Evolutionary conservation across 768 basidiomycete genomes (phyloP).

Genomic region (Lactarius quietus): DNA sequence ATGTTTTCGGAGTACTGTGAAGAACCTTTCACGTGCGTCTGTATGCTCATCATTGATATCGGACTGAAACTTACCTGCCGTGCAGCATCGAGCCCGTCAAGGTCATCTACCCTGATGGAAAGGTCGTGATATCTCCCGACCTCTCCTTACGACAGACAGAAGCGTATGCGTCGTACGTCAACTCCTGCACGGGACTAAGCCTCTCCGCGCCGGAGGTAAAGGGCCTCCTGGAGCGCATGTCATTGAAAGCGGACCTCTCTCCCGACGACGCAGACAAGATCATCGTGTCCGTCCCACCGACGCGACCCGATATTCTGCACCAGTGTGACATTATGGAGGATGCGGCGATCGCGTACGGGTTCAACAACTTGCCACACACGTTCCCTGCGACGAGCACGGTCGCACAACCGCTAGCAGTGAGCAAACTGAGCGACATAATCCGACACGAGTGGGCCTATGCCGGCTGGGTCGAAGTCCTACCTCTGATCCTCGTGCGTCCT

Average conservation of each 20-base stretch:
- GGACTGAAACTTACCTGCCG: neutral
- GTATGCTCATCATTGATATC: conserved; percentile 5
- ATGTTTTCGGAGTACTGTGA: conserved; percentile 98
- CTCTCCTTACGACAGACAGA: conserved; percentile 65
- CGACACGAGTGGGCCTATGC: conserved; percentile 90
- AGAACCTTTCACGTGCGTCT: conserved; percentile 83
- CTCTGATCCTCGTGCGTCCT: conserved; percentile 79
- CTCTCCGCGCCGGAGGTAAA: conserved; percentile 65
- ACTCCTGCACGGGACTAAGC: conserved; percentile 87
- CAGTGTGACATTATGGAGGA: conserved; percentile 99
- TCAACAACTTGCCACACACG: conserved; percentile 89
- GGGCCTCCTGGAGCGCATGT: conserved; percentile 79
- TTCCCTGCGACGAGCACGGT: conserved; percentile 96
- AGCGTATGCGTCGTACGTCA: conserved; percentile 88
- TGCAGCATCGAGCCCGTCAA: conserved; percentile 90
- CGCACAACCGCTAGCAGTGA: conserved; percentile 86
- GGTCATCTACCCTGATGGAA: conserved; percentile 75
- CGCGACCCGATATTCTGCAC: conserved; percentile 96
- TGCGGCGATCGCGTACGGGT: conserved; percentile 95
- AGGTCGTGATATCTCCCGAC: conserved; percentile 73
- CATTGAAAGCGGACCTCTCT: conserved; percentile 56
- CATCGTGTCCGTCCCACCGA: conserved; percentile 78
- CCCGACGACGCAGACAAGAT: conserved; percentile 60
- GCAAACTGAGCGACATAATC: conserved; percentile 85
- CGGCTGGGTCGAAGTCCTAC: conserved; percentile 94